These are phyloP conservation scores for Alternaria consortialis DNA, from an alignment of 2,329 filamentous ascomycete genomes.

Conservation along the genomic window DNA sequence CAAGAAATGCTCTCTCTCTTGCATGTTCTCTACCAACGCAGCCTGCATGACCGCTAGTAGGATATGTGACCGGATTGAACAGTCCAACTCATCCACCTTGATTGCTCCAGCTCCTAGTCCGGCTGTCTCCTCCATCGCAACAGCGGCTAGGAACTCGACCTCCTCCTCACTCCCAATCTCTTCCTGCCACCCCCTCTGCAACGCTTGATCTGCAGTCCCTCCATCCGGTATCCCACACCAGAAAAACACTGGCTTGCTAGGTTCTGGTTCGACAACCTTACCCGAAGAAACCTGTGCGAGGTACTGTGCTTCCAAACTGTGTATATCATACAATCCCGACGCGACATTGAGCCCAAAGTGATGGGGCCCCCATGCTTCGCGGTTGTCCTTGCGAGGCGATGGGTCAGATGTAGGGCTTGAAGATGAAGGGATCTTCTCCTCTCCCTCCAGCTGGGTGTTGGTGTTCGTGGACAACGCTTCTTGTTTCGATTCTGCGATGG, in stretches of 20 bases:
- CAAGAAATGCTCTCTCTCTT: not conserved
- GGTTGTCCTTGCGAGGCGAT: constrained; percentile 2
- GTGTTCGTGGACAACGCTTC: no score
- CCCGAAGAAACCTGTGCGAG: constrained; percentile 1
- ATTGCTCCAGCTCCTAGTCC: constrained; percentile 3
- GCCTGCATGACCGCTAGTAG: constrained; percentile 6
- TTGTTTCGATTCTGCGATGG: no score
- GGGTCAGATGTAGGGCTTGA: not conserved
- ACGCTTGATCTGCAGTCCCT: constrained; percentile 3
- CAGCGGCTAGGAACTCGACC: constrained; percentile 10
- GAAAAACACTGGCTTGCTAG: constrained; percentile 2
- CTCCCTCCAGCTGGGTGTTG: no score
- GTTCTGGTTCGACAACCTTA: constrained; percentile 1
- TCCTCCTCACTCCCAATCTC: constrained; percentile 10
- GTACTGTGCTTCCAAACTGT: constrained; percentile 12
- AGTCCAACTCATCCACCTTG: constrained; percentile 6
- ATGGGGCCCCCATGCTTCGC: constrained; percentile 12
- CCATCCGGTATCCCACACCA: constrained; percentile 3
- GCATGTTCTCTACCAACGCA: constrained; percentile 4
- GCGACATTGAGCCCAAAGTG: constrained; percentile 14
- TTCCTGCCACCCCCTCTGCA: constrained; percentile 8
- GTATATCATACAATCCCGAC: constrained; percentile 13
- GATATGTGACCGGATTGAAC: constrained; percentile 8
- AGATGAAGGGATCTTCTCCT: no score
- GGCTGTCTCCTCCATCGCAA: constrained; percentile 6